These are phyloP conservation scores for Coffea humblotiana DNA, from an alignment of 305 asterid genomes.

Conservation along the genomic window DNA sequence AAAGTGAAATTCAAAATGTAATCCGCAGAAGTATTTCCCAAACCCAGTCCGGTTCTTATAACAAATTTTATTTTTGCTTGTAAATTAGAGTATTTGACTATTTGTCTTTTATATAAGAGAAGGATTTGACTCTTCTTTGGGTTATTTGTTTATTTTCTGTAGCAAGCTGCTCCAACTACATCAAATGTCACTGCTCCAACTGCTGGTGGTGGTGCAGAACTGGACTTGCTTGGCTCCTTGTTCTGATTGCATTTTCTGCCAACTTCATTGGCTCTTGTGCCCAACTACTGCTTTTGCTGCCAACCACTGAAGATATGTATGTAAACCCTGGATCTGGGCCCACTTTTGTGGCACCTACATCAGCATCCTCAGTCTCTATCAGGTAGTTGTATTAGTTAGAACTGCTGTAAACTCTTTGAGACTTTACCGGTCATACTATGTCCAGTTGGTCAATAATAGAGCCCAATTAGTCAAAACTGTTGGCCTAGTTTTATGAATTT, in stretches of 20 bases:
- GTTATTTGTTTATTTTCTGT: constrained; percentile 11
- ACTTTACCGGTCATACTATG: constrained; percentile 4
- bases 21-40: neutral
- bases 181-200: constrained; percentile 50
- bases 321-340: constrained; percentile 45
- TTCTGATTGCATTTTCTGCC: constrained; percentile 60
- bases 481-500: neutral
- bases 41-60: neutral
- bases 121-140: constrained; percentile 7
- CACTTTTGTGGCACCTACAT: constrained; percentile 39
- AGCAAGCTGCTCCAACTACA: constrained; percentile 57
- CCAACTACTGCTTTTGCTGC: constrained; percentile 44
- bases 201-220: constrained; percentile 42
- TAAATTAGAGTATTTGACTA: neutral
- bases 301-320: constrained; percentile 46
- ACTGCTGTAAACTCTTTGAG: neutral
- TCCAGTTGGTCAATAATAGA: neutral
- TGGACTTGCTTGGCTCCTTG: constrained; percentile 75
- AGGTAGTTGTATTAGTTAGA: constrained; percentile 41
- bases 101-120: constrained; percentile 7
- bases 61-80: constrained; percentile 2
- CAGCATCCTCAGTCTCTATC: constrained; percentile 46
- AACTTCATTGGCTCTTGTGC: constrained; percentile 68
- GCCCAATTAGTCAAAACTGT: too few relatives aligned
- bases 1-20: neutral